Base-by-base conservation (phyloP, 495 filamentous ascomycete species). In the Neurospora tetraspora region DNA sequence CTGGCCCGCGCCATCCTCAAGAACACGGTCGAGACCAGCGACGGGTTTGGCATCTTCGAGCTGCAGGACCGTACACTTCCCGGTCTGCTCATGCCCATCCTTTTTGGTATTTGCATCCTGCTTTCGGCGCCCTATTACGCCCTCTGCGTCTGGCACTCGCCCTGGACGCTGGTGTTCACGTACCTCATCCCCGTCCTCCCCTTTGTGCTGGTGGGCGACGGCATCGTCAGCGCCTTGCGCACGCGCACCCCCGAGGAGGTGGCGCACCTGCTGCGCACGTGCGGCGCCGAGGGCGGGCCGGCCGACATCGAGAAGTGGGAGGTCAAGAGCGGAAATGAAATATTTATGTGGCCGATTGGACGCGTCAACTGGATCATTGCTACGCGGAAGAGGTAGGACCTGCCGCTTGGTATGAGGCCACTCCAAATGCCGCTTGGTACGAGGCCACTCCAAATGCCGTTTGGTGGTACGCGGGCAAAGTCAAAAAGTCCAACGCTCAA, bases 241-340 rank as follows among this genome's bases (percentile, higher is more conserved):
- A 91, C 89, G 36, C 84, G 91, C 71, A 90, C 87, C 39, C 81
- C 89, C 20, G 85, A 86, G 34, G 91, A 93, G 81, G 84, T 92
- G 27, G 80, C 88, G 78, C 78, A 73, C 1, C 79, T 93, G 70
- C 77, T 92, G 73, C 80, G 85, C 47, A 80, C 82, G 23, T 86
- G 85, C 38, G 86, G 85, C 10, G 80, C 81, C 18, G 80, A 81
- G 27, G 78, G 80, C 9, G 82, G 79, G 36, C 74, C 80, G 59
- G 81, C 78, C 2, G 83, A 79, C 70, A 74, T 77, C 23, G 71
- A 40, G 36, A 45, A 80, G 36, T 91, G 89, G 89, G 85, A 83
- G 71, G 78, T 91, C 34, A 79, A 76, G 69, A 88, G 84, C 75
- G 89, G 89, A 2, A 76, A 78, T 1, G 82, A 85, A 71, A 76